Evolutionary conservation across 2,329 filamentous ascomycete species (phyloP).

Genomic region (Daldinia sp.): DNA sequence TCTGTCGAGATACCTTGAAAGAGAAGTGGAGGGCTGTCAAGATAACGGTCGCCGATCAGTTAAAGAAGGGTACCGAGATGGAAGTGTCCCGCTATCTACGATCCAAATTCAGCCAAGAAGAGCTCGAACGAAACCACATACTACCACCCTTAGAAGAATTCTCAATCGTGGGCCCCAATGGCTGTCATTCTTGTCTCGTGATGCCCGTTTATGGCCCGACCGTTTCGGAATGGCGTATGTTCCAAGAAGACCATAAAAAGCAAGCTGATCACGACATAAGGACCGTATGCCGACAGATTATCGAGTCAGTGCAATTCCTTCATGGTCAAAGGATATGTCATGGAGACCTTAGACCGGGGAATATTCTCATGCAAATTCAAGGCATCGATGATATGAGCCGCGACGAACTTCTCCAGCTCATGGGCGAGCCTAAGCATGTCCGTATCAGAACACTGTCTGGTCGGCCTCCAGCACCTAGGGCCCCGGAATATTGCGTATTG

Average conservation of each 20-base stretch:
- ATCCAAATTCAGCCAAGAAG: background rate
- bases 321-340: constrained; percentile 27
- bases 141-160: constrained; percentile 24
- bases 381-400: constrained; percentile 17
- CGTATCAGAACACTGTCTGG: constrained; percentile 14
- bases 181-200: constrained; percentile 29
- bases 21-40: constrained; percentile 35
- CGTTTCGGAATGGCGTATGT: constrained; percentile 10
- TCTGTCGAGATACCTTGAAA: constrained; percentile 19
- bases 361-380: constrained; percentile 25
- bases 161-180: constrained; percentile 35
- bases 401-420: constrained; percentile 8
- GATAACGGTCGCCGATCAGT: constrained; percentile 25
- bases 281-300: constrained; percentile 17
- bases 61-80: background rate
- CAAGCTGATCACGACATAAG: background rate
- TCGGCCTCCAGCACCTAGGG: background rate
- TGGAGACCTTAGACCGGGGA: constrained; percentile 22
- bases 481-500: constrained; percentile 18
- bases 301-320: constrained; percentile 14
- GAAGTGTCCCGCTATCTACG: constrained; percentile 16
- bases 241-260: background rate
- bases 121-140: constrained; percentile 20
- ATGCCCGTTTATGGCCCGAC: constrained; percentile 17
- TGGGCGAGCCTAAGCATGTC: constrained; percentile 1